A percentile compares a stretch with the other conserved stretches of the same genome.
phyloP scores from a whole-genome alignment of 345 rosid species.

The Alliaria petiolata region DNA sequence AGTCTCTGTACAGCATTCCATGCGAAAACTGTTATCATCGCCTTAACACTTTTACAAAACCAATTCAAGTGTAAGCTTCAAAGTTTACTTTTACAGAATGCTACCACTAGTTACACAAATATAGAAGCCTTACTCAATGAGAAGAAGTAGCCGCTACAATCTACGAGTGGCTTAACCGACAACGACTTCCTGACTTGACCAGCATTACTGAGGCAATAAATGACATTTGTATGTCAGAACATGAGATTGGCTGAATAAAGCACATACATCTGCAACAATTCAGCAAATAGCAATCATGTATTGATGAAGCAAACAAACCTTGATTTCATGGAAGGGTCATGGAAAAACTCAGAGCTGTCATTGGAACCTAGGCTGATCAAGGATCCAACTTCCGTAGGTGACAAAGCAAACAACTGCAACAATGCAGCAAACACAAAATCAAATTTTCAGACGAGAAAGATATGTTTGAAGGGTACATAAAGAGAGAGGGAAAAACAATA shows the following conservation, averaged over 20 bases:
- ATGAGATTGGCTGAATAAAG: neutral
- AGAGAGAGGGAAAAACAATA: neutral
- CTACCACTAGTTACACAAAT: neutral
- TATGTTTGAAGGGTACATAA: neutral
- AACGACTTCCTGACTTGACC: slow-evolving; percentile 95
- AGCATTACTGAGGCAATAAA: slow-evolving; percentile 58
- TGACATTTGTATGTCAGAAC: slow-evolving; percentile 2
- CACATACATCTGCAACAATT: too few species aligned
- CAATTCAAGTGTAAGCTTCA: neutral
- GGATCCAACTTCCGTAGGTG: slow-evolving; percentile 89
- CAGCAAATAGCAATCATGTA: neutral
- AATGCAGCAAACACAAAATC: slow-evolving; percentile 17
- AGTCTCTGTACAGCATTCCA: neutral
- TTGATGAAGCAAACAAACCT: slow-evolving; percentile 38
- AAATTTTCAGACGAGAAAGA: neutral
- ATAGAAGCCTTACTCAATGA: slow-evolving; percentile 61
- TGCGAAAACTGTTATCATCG: neutral
- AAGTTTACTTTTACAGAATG: neutral
- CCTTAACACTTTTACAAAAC: neutral
- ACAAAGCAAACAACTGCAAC: slow-evolving; percentile 76
- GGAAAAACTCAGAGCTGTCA: slow-evolving; percentile 81
- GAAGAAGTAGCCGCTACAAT: slow-evolving; percentile 67
- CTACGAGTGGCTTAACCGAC: slow-evolving; percentile 57
- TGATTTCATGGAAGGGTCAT: slow-evolving; percentile 85
- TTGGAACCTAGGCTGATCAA: slow-evolving; percentile 63